Evolutionary conservation across 805 yeast genomes (phyloP).

Genomic region (Zygoascus biomembranicola): DNA sequence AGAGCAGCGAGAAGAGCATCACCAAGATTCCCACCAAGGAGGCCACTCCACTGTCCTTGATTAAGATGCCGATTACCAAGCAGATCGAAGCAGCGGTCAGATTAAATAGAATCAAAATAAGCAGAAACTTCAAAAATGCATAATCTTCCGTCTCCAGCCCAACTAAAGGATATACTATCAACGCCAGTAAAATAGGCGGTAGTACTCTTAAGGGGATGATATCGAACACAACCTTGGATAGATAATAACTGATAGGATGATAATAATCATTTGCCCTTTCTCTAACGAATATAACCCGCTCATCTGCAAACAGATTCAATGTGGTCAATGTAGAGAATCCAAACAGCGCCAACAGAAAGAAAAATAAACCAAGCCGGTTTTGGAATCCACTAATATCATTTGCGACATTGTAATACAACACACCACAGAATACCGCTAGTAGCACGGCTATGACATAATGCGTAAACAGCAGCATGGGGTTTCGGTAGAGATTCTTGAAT

Average conservation of each 20-base stretch:
- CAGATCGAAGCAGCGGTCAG: slow-evolving; percentile 79
- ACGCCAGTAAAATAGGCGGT: slow-evolving; percentile 79
- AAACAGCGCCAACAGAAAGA: slow-evolving; percentile 81
- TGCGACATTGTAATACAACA: slow-evolving; percentile 69
- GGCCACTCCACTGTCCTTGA: slow-evolving; percentile 88
- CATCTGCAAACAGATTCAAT: slow-evolving; percentile 78
- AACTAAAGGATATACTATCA: slow-evolving; percentile 82
- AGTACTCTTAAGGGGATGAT: slow-evolving; percentile 83
- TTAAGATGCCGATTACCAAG: slow-evolving; percentile 76
- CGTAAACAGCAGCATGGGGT: slow-evolving; percentile 79
- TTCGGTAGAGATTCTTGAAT: slow-evolving; percentile 85
- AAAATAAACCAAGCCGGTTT: slow-evolving; percentile 87
- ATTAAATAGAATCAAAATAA: slow-evolving; percentile 73
- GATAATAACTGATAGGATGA: slow-evolving; percentile 75
- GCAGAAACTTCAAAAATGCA: slow-evolving; percentile 61
- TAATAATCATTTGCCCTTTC: slow-evolving; percentile 95
- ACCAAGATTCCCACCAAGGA: slow-evolving; percentile 81
- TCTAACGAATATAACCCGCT: slow-evolving; percentile 80
- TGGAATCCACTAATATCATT: slow-evolving; percentile 96
- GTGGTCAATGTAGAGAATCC: slow-evolving; percentile 94
- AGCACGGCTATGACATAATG: slow-evolving; percentile 72
- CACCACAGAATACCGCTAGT: slow-evolving; percentile 80
- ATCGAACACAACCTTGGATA: slow-evolving; percentile 82
- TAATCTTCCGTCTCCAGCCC: slow-evolving; percentile 74
- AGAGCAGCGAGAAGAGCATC: slow-evolving; percentile 73